Base-by-base conservation (phyloP, 2,329 filamentous ascomycete species). In the Diaporthe vaccinii region DNA sequence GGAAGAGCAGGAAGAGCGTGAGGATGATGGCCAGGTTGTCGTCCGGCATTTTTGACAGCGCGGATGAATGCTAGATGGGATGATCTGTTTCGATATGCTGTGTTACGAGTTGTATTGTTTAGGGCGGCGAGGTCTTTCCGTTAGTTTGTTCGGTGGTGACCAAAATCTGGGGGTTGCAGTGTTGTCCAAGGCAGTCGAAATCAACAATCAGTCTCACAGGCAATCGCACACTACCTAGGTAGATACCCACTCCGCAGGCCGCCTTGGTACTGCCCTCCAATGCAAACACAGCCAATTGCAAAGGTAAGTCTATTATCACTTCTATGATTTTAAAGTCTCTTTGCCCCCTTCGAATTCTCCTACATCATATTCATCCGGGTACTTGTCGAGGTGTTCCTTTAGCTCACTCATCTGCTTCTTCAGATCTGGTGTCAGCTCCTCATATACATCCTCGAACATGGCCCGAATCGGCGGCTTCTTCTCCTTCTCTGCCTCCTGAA, bases 371-470 rank as follows among this genome's bases (percentile, higher is more conserved):
- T 99, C 97, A 49, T 94, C 92, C 0, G 96, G 96, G 85, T 98
- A 99, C 79, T 89, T 92, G 79, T 96, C 91, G 69, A 99, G 82
- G 70, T 98, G 89, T n/a, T 91, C 89, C 81, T 87, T 94, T 80
- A 98, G 86, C 85, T 96, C 80, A 78, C 85, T 85, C 86, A 95
- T 95, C 87, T 99, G 97, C 57, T 86, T 89, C 82, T 88, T 90
- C 76, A 84, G 76, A 36, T 84, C 83, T 12, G 83, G 83, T 0
- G 95, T 98, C 79, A 98, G 79, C 61, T 95, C 91, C 82, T 97
- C 95, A 84, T 98, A 99, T 2, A 98, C 90, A 83, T 97, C 97
- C 79, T 94, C 92, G 83, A 98, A 98, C 87, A 95, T 92, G 74
- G 88, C 82, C 62, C 90, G 86, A 46, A 97, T 87, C 2, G 91